These are phyloP conservation scores for Mallotus japonicus DNA, from an alignment of 441 rosid genomes.

Conservation along the genomic window DNA sequence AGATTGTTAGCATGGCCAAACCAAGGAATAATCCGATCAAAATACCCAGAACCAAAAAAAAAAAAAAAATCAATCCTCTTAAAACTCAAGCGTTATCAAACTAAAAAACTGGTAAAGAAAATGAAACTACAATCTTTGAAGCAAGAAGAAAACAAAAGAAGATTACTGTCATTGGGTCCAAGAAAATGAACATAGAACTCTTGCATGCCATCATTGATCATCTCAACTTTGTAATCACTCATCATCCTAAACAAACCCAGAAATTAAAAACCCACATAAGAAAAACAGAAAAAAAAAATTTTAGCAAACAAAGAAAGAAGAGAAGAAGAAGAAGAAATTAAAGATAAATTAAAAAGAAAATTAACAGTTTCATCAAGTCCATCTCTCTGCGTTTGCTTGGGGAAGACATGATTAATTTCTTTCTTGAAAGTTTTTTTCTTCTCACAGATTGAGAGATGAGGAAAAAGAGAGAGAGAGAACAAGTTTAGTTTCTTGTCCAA, in stretches of 20 bases:
- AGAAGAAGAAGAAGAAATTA: neutral
- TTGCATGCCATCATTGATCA: slow-evolving; percentile 59
- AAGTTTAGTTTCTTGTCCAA: slow-evolving; percentile 17
- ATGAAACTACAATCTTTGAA: neutral
- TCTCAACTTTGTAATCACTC: slow-evolving; percentile 75
- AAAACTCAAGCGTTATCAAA: neutral
- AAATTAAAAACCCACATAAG: slow-evolving; percentile 3
- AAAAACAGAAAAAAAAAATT: neutral
- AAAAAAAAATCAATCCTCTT: neutral
- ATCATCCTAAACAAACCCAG: slow-evolving; percentile 53
- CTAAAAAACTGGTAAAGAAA: too few relatives aligned
- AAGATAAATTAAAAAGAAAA: slow-evolving; percentile 13
- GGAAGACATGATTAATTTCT: slow-evolving; percentile 48
- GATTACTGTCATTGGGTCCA: slow-evolving; percentile 76
- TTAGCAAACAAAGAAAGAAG: neutral
- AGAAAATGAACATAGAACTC: slow-evolving; percentile 67
- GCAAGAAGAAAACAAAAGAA: slow-evolving; percentile 10
- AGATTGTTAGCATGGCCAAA: neutral
- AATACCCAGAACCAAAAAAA: neutral
- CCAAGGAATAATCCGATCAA: neutral
- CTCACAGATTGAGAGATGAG: slow-evolving; percentile 19
- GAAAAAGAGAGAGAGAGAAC: neutral
- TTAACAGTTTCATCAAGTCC: slow-evolving; percentile 80
- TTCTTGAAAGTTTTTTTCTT: neutral
- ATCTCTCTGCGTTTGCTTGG: slow-evolving; percentile 86